A percentile compares a stretch with the other conserved stretches of the same genome.
phyloP scores from a whole-genome alignment of 208 protist genomes.

The Wallacemonas rigidus region DNA sequence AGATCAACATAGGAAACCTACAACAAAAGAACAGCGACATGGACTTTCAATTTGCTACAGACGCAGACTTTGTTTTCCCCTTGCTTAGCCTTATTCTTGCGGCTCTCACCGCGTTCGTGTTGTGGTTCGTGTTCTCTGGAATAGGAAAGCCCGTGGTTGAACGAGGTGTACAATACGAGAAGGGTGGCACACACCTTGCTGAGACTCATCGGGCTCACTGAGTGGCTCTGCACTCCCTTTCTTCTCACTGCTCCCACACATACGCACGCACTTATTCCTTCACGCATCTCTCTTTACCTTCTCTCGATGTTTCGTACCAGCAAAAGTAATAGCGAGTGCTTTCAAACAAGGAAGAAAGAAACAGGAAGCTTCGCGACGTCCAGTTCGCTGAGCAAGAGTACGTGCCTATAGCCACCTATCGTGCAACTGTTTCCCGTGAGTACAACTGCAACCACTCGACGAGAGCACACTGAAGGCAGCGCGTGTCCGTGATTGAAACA shows the following conservation, averaged over 20 bases:
- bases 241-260: too few species aligned
- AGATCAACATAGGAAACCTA: neutral
- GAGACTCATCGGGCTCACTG: neutral
- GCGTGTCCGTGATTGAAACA: neutral
- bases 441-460: too few species aligned
- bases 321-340: too few species aligned
- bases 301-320: neutral
- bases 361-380: neutral
- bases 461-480: neutral
- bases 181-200: neutral
- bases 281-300: neutral
- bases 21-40: slow-evolving; percentile 13
- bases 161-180: neutral
- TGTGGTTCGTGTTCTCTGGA: slow-evolving; percentile 14
- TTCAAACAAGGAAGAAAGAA: neutral
- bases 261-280: too few species aligned
- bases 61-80: slow-evolving; percentile 30
- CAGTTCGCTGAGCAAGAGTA: neutral
- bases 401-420: neutral
- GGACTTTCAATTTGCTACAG: slow-evolving; percentile 42
- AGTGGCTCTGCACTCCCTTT: neutral
- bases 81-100: slow-evolving; percentile 28
- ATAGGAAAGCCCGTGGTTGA: neutral
- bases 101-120: slow-evolving; percentile 6
- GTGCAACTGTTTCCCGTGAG: too few species aligned